Evolutionary conservation across 768 basidiomycete genomes (phyloP), one percentile per base, ranked within the genome.

Genomic region (Lyophyllum shimeji): DNA sequence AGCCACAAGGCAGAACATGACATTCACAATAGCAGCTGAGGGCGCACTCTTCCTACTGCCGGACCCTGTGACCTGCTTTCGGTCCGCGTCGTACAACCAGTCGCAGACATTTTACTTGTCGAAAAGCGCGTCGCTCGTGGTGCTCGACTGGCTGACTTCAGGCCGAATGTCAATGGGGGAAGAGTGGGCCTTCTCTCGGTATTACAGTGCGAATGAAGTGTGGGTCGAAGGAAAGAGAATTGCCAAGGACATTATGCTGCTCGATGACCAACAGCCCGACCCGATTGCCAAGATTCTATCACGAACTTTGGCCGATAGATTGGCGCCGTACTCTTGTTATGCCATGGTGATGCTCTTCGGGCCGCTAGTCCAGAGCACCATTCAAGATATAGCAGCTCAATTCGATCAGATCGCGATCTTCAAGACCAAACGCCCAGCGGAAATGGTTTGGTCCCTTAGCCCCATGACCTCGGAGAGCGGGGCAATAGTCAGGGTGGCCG

Each of bases 61-160:
- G 1, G 90, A 96, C 65, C 93, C 95, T 21, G 92, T 97, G 46
- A 93, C 95, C 20, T 97, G 95, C 70, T 98, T 96, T 74, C 82
- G 83, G 24, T 76, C 79, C 20, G 91, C 96, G 7, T 82, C 82
- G 0, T 98, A 98, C 72, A 80, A 81, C 56, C 95, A 98, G 67
- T 73, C 76, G 2, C 96, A 98, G 75, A 85, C 77, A 40, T 94
- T 98, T 71, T 73, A 76, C 52, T 77, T 97, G 33, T 77, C 78
- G 8, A 63, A 63, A 9, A 77, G 76, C 42, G 80, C 87, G 8
- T 90, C 89, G 12, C 73, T 87, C 7, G 79, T 92, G 40, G 70
- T 95, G 0, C 80, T 98, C 15, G 96, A 98, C 67, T 97, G 95
- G 93, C 74, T 93, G 55, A 97, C 94, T 0, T 90, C 91, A 2